Conservation (phyloP, 495 filamentous ascomycete genomes). For the Podospora conica region DNA sequence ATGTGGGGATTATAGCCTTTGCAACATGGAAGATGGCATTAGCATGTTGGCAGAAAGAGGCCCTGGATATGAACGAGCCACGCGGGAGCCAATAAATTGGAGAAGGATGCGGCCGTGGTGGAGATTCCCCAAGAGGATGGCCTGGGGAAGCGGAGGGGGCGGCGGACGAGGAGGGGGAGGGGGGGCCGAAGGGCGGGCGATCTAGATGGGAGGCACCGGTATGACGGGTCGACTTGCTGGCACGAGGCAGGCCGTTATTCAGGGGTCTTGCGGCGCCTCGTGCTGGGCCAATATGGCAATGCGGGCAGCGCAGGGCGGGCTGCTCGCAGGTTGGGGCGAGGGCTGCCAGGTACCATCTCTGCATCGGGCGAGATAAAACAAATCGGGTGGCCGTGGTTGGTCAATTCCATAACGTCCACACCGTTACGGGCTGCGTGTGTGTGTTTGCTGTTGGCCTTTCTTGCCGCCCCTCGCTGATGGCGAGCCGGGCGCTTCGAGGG, state of each 20-base stretch:
- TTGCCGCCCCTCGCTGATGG: not conserved
- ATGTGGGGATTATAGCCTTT: constrained; percentile 26
- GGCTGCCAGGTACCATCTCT: constrained; percentile 2
- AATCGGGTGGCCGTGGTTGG: constrained; percentile 5
- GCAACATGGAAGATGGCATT: constrained; percentile 21
- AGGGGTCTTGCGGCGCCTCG: constrained; percentile 1
- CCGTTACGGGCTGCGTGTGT: no score
- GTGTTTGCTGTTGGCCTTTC: not conserved
- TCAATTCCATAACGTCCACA: no score
- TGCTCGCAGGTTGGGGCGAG: not conserved
- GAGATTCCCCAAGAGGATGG: constrained; percentile 17
- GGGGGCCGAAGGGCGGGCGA: not conserved
- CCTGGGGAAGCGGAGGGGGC: not conserved
- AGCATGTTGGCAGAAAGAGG: constrained; percentile 19
- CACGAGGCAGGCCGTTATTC: not conserved
- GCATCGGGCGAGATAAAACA: constrained; percentile 3
- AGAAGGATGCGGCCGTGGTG: constrained; percentile 15
- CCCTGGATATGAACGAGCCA: constrained; percentile 21
- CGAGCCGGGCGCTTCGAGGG: not conserved
- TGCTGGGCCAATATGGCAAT: constrained; percentile 7
- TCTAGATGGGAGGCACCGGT: constrained; percentile 4
- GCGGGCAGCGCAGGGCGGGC: not conserved
- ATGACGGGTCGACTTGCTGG: not conserved
- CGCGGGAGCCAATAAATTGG: constrained; percentile 18
- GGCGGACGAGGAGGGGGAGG: not conserved